Evolutionary conservation across 441 rosid genomes (phyloP), one percentile per base, ranked within the genome.

Genomic region (Aleurites moluccanus): DNA sequence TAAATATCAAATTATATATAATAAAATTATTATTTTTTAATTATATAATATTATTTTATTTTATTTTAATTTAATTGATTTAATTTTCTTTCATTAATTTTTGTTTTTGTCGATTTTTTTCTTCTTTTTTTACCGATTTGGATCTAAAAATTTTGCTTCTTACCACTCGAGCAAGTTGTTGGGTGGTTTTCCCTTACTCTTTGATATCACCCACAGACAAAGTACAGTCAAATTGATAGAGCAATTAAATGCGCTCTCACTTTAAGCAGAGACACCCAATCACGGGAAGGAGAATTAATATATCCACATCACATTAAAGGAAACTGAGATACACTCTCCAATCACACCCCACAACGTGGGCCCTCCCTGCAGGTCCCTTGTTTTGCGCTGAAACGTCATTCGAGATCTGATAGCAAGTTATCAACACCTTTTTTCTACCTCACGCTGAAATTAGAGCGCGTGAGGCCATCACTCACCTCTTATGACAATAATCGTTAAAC

Each of bases 231-330:
- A 69, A 73, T 55, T 33, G 50, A 69, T 55, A 73, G 23, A 66
- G 27, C 40, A 66, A 75, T 42, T 71, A 42, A 55, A 42, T 45
- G 64, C 68, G 64, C 80, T 64, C 80, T 30, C 71, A 33, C 62
- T 68, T 68, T 52, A 57, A 52, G 73, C 80, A 76, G 78, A 69
- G 83, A 80, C 83, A 76, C 74, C 85, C 73, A 84, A 80, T 84
- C 76, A 76, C 78, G 75, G 81, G 72, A 73, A 67, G 25, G 77
- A 73, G 73, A 75, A 81, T 81, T 79, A 55, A 74, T 57, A 72
- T 72, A 42, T 57, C 81, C 79, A 73, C 84, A 62, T 81, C 77
- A 67, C 35, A n/a, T 10, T 11, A 3, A 3, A 4, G 28, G 80
- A 72, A 75, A 70, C 67, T 79, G 80, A 2, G 2, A 0, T 0